A percentile compares a stretch with the other conserved stretches of the same genome.
Evolutionary conservation across 106 monocot genomes (phyloP).

Genomic region (Dendrobium chrysotoxum): DNA sequence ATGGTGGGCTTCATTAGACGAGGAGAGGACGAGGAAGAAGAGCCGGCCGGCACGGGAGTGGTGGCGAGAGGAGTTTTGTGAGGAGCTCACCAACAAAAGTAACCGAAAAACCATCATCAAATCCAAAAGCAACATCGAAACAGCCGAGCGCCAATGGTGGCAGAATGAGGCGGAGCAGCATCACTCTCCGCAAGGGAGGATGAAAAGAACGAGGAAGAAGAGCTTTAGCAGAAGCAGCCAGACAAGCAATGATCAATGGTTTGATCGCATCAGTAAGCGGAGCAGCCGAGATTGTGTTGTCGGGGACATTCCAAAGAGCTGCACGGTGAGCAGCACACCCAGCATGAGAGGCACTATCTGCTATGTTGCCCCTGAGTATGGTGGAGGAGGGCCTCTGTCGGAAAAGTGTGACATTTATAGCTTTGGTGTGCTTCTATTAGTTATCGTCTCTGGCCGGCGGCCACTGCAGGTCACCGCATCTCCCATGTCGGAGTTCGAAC

Average conservation of each 20-base stretch:
- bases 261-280: conserved; percentile 29
- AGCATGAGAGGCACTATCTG: conserved; percentile 98
- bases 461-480: conserved; percentile 83
- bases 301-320: conserved; percentile 69
- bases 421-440: conserved; percentile 85
- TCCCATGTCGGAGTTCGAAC: conserved; percentile 87
- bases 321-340: conserved; percentile 80
- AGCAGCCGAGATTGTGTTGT: conserved; percentile 52
- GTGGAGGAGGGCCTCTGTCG: conserved; percentile 59
- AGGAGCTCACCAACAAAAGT: conserved; percentile 76
- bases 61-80: conserved; percentile 90
- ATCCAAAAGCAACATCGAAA: conserved; percentile 16
- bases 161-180: conserved; percentile 35
- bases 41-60: conserved; percentile 58
- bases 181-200: conserved; percentile 14
- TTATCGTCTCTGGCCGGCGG: conserved; percentile 80
- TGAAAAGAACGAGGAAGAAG: conserved; percentile 36
- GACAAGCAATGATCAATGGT: conserved; percentile 28
- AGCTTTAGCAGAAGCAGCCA: conserved; percentile 33
- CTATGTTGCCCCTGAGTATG: conserved; percentile 84
- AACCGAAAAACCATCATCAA: conserved; percentile 25
- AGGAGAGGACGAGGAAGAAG: conserved; percentile 54
- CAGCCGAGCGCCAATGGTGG: conserved; percentile 50
- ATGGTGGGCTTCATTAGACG: conserved; percentile 58
- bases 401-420: conserved; percentile 97